Percentiles rank a stretch among this genome's conserved stretches.
These are phyloP conservation scores for Sporothrix pseudoabietina DNA, from an alignment of 2,329 filamentous ascomycete species.

Conservation along the genomic window DNA sequence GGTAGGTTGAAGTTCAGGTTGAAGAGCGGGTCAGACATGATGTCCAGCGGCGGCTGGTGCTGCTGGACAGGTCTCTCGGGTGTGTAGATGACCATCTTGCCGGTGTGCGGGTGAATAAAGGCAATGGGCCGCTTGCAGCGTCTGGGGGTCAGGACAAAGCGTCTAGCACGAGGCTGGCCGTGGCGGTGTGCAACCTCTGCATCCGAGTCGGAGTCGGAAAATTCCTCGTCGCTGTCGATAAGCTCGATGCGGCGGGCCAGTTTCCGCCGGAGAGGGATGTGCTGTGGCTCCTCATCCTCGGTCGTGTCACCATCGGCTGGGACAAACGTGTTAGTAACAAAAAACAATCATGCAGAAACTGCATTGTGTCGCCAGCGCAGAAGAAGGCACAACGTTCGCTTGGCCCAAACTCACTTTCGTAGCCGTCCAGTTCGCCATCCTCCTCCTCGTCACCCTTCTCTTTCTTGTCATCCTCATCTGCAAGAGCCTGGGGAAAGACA, in stretches of 20 bases:
- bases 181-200: constrained; percentile 48
- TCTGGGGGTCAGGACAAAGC: constrained; percentile 55
- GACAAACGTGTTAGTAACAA: constrained; percentile 44
- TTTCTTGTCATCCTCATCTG: not conserved
- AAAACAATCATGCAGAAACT: constrained; percentile 30
- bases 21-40: constrained; percentile 13
- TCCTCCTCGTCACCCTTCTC: not conserved
- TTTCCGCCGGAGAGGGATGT: constrained; percentile 51
- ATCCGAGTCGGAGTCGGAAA: constrained; percentile 59
- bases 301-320: constrained; percentile 64
- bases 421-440: constrained; percentile 56
- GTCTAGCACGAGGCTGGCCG: constrained; percentile 57
- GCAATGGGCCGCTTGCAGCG: constrained; percentile 60
- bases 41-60: not conserved
- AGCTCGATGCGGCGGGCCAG: constrained; percentile 43
- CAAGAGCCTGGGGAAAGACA: not conserved
- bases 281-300: constrained; percentile 60
- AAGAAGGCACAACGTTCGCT: not conserved
- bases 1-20: not conserved
- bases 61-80: constrained; percentile 45
- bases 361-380: not conserved
- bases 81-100: constrained; percentile 66
- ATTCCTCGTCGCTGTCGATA: constrained; percentile 47
- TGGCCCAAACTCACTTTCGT: constrained; percentile 57
- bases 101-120: constrained; percentile 58